Conservation (phyloP, 768 basidiomycete genomes). For the Mycena galopus region DNA sequence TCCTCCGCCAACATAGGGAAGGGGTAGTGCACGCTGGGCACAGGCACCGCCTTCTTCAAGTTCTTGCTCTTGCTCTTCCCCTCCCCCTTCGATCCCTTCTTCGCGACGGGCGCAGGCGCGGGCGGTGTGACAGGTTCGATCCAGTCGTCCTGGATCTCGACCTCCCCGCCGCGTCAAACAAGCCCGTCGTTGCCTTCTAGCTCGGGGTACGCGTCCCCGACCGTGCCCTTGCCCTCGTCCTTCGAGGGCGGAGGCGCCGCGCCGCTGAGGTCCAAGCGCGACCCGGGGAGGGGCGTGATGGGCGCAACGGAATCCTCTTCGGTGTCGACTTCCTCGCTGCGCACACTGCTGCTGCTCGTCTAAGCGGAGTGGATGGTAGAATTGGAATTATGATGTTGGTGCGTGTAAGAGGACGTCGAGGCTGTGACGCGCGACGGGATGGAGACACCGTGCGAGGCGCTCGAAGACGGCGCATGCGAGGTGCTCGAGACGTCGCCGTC, state of each 20-base stretch:
- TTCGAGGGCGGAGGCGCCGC: neutral
- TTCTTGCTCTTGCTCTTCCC: neutral
- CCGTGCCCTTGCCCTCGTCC: neutral
- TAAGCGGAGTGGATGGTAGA: neutral
- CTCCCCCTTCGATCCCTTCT: neutral
- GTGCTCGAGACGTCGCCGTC: neutral
- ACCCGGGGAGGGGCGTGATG: neutral
- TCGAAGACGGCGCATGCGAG: neutral
- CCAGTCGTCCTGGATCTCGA: no score
- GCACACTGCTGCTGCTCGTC: neutral
- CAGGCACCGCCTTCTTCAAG: neutral
- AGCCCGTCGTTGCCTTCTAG: neutral
- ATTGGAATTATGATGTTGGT: neutral
- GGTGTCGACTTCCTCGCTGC: no score
- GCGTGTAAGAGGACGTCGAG: neutral
- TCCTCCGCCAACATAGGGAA: constrained; percentile 3
- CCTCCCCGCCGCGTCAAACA: no score
- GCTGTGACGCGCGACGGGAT: neutral
- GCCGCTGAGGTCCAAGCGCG: neutral
- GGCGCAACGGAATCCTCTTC: neutral
- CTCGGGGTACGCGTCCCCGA: neutral
- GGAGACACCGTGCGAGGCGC: neutral
- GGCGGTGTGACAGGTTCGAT: no score
- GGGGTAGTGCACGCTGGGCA: constrained; percentile 6
- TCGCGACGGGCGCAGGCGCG: no score